Conservation (phyloP, 495 filamentous ascomycete genomes). For the Pyrenula massariospora region DNA sequence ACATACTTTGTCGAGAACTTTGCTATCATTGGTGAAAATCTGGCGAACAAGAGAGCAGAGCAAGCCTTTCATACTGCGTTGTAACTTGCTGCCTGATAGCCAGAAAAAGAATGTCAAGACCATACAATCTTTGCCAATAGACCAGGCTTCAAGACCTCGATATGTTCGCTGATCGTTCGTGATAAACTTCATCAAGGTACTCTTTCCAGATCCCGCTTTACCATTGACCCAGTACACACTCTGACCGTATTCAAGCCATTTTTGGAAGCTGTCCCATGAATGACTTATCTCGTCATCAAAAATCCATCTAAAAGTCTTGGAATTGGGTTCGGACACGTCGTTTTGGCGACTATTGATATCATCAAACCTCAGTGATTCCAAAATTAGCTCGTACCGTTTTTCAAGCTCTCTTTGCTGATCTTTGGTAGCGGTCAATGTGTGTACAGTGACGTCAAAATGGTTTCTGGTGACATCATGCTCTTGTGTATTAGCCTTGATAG, state of each 20-base stretch:
- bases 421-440: background rate
- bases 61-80: conserved; percentile 31
- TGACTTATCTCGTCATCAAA: background rate
- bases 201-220: conserved; percentile 33
- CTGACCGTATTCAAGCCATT: conserved; percentile 17
- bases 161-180: conserved; percentile 6
- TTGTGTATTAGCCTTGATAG: background rate
- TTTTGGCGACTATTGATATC: background rate
- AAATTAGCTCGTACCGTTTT: background rate
- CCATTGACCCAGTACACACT: conserved; percentile 24
- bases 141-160: conserved; percentile 12
- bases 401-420: background rate
- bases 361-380: background rate
- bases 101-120: conserved; percentile 35
- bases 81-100: conserved; percentile 19
- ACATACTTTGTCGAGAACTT: conserved; percentile 3
- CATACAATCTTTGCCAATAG: conserved; percentile 11
- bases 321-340: background rate
- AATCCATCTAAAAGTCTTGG: background rate
- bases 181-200: conserved; percentile 32
- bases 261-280: conserved; percentile 7
- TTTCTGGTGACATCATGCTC: background rate
- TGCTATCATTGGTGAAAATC: conserved; percentile 10
- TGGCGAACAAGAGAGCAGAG: conserved; percentile 28
- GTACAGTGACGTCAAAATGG: background rate